Base-by-base conservation (phyloP, 2,329 filamentous ascomycete species). In the Aspergillus oerlinghausenensis region DNA sequence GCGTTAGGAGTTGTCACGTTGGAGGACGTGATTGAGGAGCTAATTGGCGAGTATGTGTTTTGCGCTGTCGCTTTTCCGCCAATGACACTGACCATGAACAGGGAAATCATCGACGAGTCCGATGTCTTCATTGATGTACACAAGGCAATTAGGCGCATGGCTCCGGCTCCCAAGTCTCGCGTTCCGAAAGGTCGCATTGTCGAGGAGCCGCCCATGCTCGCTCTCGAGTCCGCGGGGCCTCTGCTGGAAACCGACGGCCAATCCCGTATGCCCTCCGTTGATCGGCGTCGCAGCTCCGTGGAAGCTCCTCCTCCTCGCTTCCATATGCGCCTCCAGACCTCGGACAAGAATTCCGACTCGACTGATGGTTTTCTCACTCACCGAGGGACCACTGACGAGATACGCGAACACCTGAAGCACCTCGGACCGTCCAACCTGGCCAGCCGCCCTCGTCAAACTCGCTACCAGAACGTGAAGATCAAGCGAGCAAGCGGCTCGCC, bases 61-160 rank as follows among this genome's bases (percentile, higher is more conserved):
- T 38, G 32, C 45, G n/a, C 38, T 29, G 5, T 26, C 50, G 11
- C 48, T 35, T 14, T 47, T 28, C 19, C 14, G 2, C 4, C 3
- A 17, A 11, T 50, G 10, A 19, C 60, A 35, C 56, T 70, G 54
- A 75, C 67, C 8, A n/a, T 26, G 38, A 23, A 8, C 56, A 92
- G 89, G 79, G 94, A 99, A 82, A 99, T 97, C 62, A 95, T 99
- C 60, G 94, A 99, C 71, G 94, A 99, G 74, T 97, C 93, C 0
- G 94, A 99, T 74, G 94, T 99, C 10, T 99, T 96, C 68, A 88
- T 99, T 62, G 94, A 99, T 73, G 92, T 99, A 2, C 94, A 97
- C 80, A 97, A 97, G 78, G 94, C 94, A 23, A 97, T 99, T 64
- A 86, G 94, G 56, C 89, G 94, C 52, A 84, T 95, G 67, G 85